Evolutionary conservation across 1,284 basidiomycete species (phyloP).

Genomic region (Fomes fomentarius): DNA sequence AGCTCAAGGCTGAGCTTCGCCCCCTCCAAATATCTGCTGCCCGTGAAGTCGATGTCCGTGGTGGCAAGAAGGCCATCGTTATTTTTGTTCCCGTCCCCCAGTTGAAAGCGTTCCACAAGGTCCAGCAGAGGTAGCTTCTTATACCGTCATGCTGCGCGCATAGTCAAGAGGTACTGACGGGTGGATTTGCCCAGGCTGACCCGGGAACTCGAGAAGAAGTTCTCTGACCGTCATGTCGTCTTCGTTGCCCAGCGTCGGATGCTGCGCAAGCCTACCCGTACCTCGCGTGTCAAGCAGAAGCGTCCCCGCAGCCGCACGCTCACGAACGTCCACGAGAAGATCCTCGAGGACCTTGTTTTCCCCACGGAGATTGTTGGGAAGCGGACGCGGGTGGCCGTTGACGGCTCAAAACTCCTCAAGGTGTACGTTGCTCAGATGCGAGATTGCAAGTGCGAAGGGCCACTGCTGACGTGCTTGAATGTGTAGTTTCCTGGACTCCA

Average conservation of each 20-base stretch:
- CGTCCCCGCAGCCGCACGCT: slow-evolving; percentile 96
- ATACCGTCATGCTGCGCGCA: not conserved
- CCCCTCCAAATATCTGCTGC: slow-evolving; percentile 97
- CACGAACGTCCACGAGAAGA: slow-evolving; percentile 96
- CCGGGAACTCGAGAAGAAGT: slow-evolving; percentile 99
- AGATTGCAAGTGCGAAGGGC: not conserved
- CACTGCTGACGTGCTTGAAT: not conserved
- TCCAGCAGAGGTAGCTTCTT: slow-evolving; percentile 86
- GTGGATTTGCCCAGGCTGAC: slow-evolving; percentile 72
- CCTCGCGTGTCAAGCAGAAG: slow-evolving; percentile 93
- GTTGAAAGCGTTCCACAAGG: slow-evolving; percentile 98
- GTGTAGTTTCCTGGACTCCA: slow-evolving; percentile 92
- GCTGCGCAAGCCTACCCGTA: slow-evolving; percentile 96
- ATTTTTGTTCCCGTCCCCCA: slow-evolving; percentile 98
- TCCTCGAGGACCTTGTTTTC: slow-evolving; percentile 98
- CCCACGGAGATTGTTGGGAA: slow-evolving; percentile 99
- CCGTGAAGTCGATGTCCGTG: slow-evolving; percentile 98
- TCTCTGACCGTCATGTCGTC: slow-evolving; percentile 98
- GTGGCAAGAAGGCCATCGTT: slow-evolving; percentile 99
- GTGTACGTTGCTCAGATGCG: slow-evolving; percentile 68
- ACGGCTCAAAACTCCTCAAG: slow-evolving; percentile 92
- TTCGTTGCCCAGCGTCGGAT: slow-evolving; percentile 99
- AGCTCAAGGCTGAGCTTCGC: slow-evolving; percentile 96
- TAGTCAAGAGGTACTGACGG: slow-evolving; percentile 3
- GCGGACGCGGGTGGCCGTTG: slow-evolving; percentile 89